Evolutionary conservation across 805 yeast genomes (phyloP).

Genomic region (Wickerhamiella occidentalis): DNA sequence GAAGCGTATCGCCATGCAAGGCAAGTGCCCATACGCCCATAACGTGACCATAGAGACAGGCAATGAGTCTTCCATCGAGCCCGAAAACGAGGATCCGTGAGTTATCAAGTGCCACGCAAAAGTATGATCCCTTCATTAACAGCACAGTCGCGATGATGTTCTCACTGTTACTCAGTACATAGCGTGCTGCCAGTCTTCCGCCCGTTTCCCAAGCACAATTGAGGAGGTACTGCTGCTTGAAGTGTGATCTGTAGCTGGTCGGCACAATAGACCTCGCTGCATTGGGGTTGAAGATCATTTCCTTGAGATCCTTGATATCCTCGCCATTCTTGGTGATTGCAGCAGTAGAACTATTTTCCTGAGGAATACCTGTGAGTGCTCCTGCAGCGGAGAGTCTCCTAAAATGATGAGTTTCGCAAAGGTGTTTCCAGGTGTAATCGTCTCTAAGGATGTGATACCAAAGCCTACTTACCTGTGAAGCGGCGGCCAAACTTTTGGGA

Average conservation of each 20-base stretch:
- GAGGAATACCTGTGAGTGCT: slow-evolving; percentile 6
- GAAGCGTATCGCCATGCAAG: slow-evolving; percentile 80
- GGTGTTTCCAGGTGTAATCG: slow-evolving; percentile 33
- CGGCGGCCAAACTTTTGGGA: slow-evolving; percentile 68
- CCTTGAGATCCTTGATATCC: slow-evolving; percentile 18
- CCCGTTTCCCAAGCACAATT: slow-evolving; percentile 32
- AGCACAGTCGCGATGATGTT: slow-evolving; percentile 32
- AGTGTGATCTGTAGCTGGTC: slow-evolving; percentile 29
- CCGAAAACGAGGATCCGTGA: slow-evolving; percentile 34
- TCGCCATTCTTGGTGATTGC: slow-evolving; percentile 2
- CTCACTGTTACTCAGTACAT: slow-evolving; percentile 25
- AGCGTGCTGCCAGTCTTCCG: slow-evolving; percentile 32
- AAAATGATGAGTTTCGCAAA: slow-evolving; percentile 30
- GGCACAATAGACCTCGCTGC: slow-evolving; percentile 26
- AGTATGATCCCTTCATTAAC: slow-evolving; percentile 28
- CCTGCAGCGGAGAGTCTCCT: slow-evolving; percentile 30
- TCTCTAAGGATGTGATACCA: slow-evolving; percentile 45
- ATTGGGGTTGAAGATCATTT: slow-evolving; percentile 27
- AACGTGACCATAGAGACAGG: slow-evolving; percentile 93
- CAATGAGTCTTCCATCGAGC: slow-evolving; percentile 34
- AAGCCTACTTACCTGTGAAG: slow-evolving; percentile 77
- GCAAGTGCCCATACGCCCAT: slow-evolving; percentile 97
- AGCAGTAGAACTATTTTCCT: neutral
- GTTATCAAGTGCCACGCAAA: slow-evolving; percentile 34
- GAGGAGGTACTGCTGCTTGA: slow-evolving; percentile 31